A percentile compares a stretch with the other conserved stretches of the same genome.
Evolutionary conservation across 2,329 filamentous ascomycete genomes (phyloP).

Genomic region (Diaporthe longicolla): DNA sequence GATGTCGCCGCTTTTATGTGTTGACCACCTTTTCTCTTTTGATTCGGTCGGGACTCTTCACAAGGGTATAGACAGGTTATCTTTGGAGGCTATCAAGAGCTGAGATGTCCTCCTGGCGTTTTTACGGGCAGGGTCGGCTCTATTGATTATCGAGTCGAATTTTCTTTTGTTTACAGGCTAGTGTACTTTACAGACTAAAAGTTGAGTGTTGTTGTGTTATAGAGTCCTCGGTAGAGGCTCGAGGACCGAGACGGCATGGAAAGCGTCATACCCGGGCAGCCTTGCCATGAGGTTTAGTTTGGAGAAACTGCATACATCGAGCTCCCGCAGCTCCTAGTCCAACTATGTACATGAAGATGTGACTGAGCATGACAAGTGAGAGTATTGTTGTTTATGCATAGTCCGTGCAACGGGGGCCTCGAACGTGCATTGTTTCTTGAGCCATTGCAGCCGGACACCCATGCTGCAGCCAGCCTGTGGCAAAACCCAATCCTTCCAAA

Average conservation of each 20-base stretch:
- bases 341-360: neutral
- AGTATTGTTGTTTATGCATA: neutral
- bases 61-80: slow-evolving; percentile 49
- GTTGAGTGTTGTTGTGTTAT: slow-evolving; percentile 14
- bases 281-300: neutral
- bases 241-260: neutral
- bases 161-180: slow-evolving; percentile 42
- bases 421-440: neutral
- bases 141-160: slow-evolving; percentile 35
- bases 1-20: neutral
- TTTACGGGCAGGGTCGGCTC: slow-evolving; percentile 44
- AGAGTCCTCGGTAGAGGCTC: slow-evolving; percentile 23
- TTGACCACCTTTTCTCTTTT: slow-evolving; percentile 27
- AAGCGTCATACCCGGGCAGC: slow-evolving; percentile 12
- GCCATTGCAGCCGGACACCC: neutral
- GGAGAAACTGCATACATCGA: neutral
- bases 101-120: slow-evolving; percentile 65
- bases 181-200: slow-evolving; percentile 28
- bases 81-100: slow-evolving; percentile 67
- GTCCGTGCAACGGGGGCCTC: neutral
- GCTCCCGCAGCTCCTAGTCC: neutral
- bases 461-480: neutral
- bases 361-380: neutral
- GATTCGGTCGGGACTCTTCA: slow-evolving; percentile 33
- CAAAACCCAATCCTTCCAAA: neutral